Evolutionary conservation across 345 rosid species (phyloP).

Genomic region (Stellera chamaejasme): DNA sequence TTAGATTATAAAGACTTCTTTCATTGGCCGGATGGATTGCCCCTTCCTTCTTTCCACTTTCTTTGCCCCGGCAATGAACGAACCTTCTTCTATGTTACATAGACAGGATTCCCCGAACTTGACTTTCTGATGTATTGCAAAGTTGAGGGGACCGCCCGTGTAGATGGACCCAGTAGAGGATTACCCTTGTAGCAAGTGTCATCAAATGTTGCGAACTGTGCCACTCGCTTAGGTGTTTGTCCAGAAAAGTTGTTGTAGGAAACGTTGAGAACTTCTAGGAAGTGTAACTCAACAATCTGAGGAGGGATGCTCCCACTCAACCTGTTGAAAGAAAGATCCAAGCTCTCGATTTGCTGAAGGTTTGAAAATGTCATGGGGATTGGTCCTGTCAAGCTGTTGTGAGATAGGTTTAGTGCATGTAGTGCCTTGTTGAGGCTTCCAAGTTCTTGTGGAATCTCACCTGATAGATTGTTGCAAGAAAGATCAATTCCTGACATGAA

Average conservation of each 20-base stretch:
- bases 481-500: conserved; percentile 28
- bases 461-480: conserved; percentile 26
- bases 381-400: conserved; percentile 18
- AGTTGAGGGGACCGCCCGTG: too few species aligned
- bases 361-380: conserved; percentile 26
- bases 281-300: conserved; percentile 9
- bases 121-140: too few species aligned
- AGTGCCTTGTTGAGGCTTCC: conserved; percentile 13
- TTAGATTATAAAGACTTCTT: too few species aligned
- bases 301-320: conserved; percentile 21
- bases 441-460: conserved; percentile 22
- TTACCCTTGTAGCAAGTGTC: conserved; percentile 17
- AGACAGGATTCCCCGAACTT: too few species aligned
- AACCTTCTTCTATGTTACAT: too few species aligned
- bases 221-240: conserved; percentile 7
- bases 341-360: conserved; percentile 18
- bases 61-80: too few species aligned
- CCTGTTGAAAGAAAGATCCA: conserved; percentile 26
- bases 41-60: too few species aligned
- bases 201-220: conserved; percentile 9
- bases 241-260: conserved; percentile 33
- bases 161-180: too few species aligned
- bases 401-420: conserved; percentile 22
- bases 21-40: too few species aligned
- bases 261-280: conserved; percentile 17